Evolutionary conservation across 2,329 filamentous ascomycete genomes (phyloP).

Genomic region (Colletotrichum camelliae): DNA sequence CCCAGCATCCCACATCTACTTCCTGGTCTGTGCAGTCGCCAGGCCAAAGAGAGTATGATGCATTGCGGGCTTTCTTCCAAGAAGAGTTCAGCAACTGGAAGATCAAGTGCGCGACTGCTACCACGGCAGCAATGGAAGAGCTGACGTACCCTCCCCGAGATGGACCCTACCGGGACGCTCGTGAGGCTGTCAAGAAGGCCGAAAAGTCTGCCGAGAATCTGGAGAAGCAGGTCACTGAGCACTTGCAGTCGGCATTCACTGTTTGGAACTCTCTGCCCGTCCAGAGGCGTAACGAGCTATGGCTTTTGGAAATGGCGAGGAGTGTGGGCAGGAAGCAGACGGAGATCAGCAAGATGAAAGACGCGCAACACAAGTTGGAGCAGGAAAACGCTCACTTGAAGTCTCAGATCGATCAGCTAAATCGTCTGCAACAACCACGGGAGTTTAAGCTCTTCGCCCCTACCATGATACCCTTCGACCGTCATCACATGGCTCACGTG

Average conservation of each 20-base stretch:
- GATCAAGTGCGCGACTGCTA: slow-evolving; percentile 54
- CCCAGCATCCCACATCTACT: slow-evolving; percentile 76
- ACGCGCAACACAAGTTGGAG: slow-evolving; percentile 53
- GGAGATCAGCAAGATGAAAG: slow-evolving; percentile 56
- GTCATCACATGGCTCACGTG: slow-evolving; percentile 51
- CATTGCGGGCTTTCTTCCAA: slow-evolving; percentile 70
- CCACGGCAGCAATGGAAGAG: slow-evolving; percentile 56
- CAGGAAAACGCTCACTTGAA: slow-evolving; percentile 65
- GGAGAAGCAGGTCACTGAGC: slow-evolving; percentile 73
- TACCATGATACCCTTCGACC: slow-evolving; percentile 56
- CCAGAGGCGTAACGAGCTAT: slow-evolving; percentile 63
- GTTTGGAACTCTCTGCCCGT: slow-evolving; percentile 74
- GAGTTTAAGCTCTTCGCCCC: slow-evolving; percentile 62
- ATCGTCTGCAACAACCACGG: slow-evolving; percentile 62
- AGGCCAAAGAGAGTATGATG: slow-evolving; percentile 73
- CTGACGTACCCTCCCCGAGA: slow-evolving; percentile 51
- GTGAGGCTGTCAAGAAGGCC: slow-evolving; percentile 52
- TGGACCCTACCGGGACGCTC: slow-evolving; percentile 45
- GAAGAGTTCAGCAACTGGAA: slow-evolving; percentile 73
- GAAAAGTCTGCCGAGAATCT: slow-evolving; percentile 62
- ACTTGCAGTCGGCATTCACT: slow-evolving; percentile 77
- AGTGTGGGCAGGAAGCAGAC: slow-evolving; percentile 62
- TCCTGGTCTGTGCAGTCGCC: slow-evolving; percentile 86
- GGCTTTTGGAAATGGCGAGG: slow-evolving; percentile 67
- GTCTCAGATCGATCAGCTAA: slow-evolving; percentile 63